Conservation (phyloP, 2,329 filamentous ascomycete genomes). For the Talaromyces funiculosus region DNA sequence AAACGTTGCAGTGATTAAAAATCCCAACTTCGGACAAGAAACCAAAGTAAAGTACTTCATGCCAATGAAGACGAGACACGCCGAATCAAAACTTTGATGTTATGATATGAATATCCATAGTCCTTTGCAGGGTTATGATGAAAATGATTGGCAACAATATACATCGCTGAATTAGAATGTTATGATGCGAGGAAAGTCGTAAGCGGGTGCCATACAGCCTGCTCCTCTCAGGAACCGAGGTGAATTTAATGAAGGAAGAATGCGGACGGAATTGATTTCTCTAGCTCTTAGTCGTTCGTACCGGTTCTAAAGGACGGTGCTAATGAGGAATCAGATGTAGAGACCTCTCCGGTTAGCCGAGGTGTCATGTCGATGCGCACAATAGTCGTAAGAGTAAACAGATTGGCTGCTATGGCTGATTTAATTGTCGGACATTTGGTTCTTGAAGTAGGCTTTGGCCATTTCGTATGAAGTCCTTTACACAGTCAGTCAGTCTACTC, state of each 20-base stretch:
- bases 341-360: not conserved
- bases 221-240: not conserved
- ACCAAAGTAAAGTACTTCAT: constrained; percentile 6
- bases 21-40: not conserved
- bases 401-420: not conserved
- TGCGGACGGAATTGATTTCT: not conserved
- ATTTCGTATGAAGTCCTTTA: constrained; percentile 60
- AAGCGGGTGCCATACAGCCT: not conserved
- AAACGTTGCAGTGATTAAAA: not conserved
- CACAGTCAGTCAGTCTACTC: not conserved
- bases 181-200: not conserved
- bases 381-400: not conserved
- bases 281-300: not conserved
- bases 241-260: not conserved
- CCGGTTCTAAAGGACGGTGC: not conserved
- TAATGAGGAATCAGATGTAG: not conserved
- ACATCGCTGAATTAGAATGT: constrained; percentile 9
- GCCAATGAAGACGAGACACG: not conserved
- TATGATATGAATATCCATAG: not conserved
- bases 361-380: not conserved
- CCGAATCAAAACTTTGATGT: constrained; percentile 1
- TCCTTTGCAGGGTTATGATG: not conserved
- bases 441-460: constrained; percentile 62
- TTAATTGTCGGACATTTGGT: constrained; percentile 25
- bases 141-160: constrained; percentile 9